Evolutionary conservation across 306 rosid species (phyloP), one percentile per base, ranked within the genome.

Genomic region (Acacia confusa): DNA sequence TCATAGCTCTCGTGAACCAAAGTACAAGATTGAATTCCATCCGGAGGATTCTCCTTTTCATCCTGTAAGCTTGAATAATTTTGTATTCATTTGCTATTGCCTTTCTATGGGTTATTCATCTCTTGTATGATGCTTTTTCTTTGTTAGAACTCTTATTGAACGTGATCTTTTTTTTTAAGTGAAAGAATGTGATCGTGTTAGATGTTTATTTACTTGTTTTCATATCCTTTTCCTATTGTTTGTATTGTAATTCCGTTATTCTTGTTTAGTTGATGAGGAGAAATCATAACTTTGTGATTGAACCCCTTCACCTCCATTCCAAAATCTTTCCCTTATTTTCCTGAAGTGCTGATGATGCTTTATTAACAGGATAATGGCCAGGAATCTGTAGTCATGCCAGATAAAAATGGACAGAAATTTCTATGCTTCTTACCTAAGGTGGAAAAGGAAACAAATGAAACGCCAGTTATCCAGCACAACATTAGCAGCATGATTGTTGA

Each of bases 361-460:
- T 41, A 52, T 77, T 64, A 80, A 53, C 91, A 95, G 99, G 97
- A 93, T 36, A 94, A 83, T 66, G 98, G 91, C 61, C 98, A 88
- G 89, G 98, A 95, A 87, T 85, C 92, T 77, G 67, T 95, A 69
- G 85, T 88, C 50, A 85, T 95, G 90, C 98, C 96, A 8, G 83
- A 88, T 83, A 79, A 85, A 78, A 87, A 88, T 87, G 99, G 99
- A 44, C 84, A 89, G 83, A 87, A 81, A 75, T 95, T 85, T 84
- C 11, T 93, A 17, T 95, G 99, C 81, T 92, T 84, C 88, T 83
- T 95, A 90, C 99, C 99, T 69, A 95, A 89, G 88, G 87, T 90
- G 78, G 98, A 95, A 85, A 94, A 88, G 85, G 88, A 86, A 72
- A 93, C 86, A 88, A 86, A 86, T 40, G 93, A 87, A 77, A 91